phyloP scores from a whole-genome alignment of 768 basidiomycete genomes.

The Suillus bovinus region DNA sequence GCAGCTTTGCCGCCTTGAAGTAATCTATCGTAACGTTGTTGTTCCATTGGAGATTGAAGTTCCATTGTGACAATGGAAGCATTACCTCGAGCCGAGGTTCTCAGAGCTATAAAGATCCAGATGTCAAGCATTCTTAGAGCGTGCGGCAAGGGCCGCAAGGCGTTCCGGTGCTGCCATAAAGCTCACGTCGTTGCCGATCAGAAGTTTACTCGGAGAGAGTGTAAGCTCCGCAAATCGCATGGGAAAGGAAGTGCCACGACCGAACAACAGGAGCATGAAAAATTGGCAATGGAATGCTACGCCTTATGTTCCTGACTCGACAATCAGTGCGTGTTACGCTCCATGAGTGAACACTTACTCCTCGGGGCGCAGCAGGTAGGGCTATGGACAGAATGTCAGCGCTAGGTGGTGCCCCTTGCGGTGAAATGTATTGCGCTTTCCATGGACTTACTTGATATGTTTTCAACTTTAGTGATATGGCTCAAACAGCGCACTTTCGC shows the following conservation, averaged over 20 bases:
- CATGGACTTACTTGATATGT: neutral
- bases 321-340: slow-evolving; percentile 1
- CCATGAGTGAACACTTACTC: neutral
- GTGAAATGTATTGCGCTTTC: neutral
- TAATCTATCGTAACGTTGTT: neutral
- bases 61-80: neutral
- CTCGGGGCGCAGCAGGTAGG: neutral
- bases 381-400: neutral
- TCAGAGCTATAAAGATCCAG: neutral
- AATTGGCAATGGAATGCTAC: neutral
- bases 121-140: slow-evolving; percentile 1
- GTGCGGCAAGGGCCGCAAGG: neutral
- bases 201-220: neutral
- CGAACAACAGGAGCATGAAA: neutral
- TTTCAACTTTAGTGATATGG: neutral
- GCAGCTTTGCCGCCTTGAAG: neutral
- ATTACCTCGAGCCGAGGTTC: slow-evolving; percentile 1
- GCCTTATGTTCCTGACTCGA: neutral
- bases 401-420: neutral
- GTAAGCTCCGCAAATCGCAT: slow-evolving; percentile 7
- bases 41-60: slow-evolving; percentile 2
- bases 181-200: neutral
- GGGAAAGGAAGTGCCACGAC: slow-evolving; percentile 1
- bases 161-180: slow-evolving; percentile 3
- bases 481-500: neutral